Conservation (phyloP, 192 early-diverging fungal species). For the Backusella mclennaniae region DNA sequence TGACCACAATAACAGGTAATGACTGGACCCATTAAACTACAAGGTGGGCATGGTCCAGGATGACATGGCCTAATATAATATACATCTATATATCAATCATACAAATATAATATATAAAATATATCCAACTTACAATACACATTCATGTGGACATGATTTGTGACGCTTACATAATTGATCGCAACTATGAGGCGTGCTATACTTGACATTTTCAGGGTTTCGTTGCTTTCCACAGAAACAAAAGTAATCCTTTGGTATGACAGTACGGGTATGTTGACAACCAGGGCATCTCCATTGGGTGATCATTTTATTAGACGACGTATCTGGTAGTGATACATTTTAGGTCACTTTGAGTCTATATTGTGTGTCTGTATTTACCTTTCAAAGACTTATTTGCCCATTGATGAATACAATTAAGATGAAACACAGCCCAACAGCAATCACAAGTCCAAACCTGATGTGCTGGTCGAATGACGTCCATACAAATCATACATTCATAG, state of each 20-base stretch:
- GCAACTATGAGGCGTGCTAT: conserved; percentile 81
- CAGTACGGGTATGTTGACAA: conserved; percentile 71
- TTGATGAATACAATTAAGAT: conserved; percentile 79
- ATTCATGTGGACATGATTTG: conserved; percentile 74
- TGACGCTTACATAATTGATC: conserved; percentile 70
- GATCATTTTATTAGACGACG: conserved; percentile 25
- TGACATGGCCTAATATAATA: conserved; percentile 67
- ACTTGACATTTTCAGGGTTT: conserved; percentile 66
- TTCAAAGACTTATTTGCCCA: conserved; percentile 72
- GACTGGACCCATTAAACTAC: conserved; percentile 73
- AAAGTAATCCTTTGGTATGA: conserved; percentile 68
- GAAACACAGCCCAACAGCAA: conserved; percentile 88
- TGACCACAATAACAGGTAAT: conserved; percentile 86
- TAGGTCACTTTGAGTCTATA: no score
- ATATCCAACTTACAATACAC: conserved; percentile 52
- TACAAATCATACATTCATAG: conserved; percentile 98
- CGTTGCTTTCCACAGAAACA: conserved; percentile 88
- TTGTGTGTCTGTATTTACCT: conserved; percentile 33
- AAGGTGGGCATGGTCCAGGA: conserved; percentile 94
- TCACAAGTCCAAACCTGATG: conserved; percentile 86
- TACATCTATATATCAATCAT: background rate
- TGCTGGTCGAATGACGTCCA: conserved; percentile 71
- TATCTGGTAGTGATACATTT: conserved; percentile 23
- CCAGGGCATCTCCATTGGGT: conserved; percentile 87
- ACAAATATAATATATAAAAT: background rate